Conservation (phyloP, 2,329 filamentous ascomycete species). For the Aotearoamyces nothofagi region DNA sequence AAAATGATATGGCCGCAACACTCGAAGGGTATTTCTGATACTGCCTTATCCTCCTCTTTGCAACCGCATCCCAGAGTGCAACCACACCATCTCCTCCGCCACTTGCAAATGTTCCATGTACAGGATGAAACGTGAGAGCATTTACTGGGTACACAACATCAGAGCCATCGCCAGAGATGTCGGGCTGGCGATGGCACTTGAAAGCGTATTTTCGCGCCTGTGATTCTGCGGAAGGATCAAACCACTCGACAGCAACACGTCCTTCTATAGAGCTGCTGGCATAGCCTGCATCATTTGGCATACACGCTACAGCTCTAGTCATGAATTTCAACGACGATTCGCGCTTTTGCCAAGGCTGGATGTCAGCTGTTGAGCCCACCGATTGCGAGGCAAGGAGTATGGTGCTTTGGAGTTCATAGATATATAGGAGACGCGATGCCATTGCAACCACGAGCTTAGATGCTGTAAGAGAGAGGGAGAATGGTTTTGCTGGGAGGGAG, state of each 20-base stretch:
- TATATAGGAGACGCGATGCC: constrained; percentile 83
- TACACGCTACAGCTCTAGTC: constrained; percentile 82
- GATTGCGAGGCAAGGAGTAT: constrained; percentile 35
- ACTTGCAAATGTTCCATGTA: constrained; percentile 50
- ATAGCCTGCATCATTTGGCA: constrained; percentile 93
- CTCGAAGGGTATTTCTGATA: constrained; percentile 51
- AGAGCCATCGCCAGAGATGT: constrained; percentile 37
- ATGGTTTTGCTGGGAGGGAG: constrained; percentile 70
- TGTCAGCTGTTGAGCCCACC: constrained; percentile 25
- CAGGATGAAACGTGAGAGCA: constrained; percentile 53
- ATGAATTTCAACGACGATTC: constrained; percentile 95
- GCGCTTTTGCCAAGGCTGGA: constrained; percentile 81
- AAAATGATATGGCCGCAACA: constrained; percentile 48
- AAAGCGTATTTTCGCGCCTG: constrained; percentile 95
- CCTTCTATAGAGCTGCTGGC: constrained; percentile 88
- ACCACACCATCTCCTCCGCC: constrained; percentile 61
- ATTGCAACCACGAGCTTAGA: constrained; percentile 89
- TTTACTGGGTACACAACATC: constrained; percentile 64
- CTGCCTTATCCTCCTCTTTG: constrained; percentile 54
- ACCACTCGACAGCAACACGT: constrained; percentile 93
- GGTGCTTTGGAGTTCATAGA: constrained; percentile 73
- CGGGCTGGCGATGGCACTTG: constrained; percentile 84
- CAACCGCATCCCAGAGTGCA: constrained; percentile 56
- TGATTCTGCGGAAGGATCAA: constrained; percentile 74
- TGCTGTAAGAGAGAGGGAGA: constrained; percentile 64